A percentile compares a stretch with the other conserved stretches of the same genome.
These are phyloP conservation scores for Eleusine coracana DNA, from an alignment of 176 grass and related monocot species.

Conservation along the genomic window DNA sequence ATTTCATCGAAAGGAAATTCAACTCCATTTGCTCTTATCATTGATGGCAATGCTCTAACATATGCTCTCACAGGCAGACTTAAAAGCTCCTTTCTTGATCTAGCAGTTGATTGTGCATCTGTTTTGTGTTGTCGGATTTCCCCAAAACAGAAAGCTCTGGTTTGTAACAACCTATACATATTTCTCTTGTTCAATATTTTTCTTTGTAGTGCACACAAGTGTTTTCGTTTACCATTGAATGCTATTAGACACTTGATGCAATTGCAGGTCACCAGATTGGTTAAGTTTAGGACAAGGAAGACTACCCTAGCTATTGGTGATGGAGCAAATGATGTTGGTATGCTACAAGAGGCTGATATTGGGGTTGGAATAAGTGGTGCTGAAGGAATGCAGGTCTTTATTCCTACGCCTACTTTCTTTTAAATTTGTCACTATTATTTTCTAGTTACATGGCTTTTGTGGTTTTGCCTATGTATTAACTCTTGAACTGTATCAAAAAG, in stretches of 20 bases:
- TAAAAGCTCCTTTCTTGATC: conserved; percentile 68
- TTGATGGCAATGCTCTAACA: conserved; percentile 87
- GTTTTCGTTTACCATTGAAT: conserved; percentile 13
- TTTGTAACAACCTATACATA: conserved; percentile 39
- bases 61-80: conserved; percentile 68
- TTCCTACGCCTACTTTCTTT: not conserved
- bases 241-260: conserved; percentile 23
- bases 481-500: conserved; percentile 20
- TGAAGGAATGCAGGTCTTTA: conserved; percentile 96
- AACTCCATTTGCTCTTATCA: conserved; percentile 78
- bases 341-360: conserved; percentile 98
- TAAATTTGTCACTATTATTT: conserved; percentile 2
- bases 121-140: conserved; percentile 95
- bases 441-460: not conserved
- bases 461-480: not conserved
- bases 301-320: conserved; percentile 91
- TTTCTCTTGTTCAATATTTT: conserved; percentile 19
- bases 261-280: conserved; percentile 81
- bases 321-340: conserved; percentile 94
- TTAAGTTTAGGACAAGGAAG: conserved; percentile 72
- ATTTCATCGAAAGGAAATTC: conserved; percentile 41
- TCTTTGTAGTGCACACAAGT: conserved; percentile 19
- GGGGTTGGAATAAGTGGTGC: conserved; percentile 95
- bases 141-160: conserved; percentile 96
- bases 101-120: conserved; percentile 81